A percentile compares a stretch with the other conserved stretches of the same genome.
Conservation (phyloP, 495 filamentous ascomycete species). For the Talaromyces wortmannii region DNA sequence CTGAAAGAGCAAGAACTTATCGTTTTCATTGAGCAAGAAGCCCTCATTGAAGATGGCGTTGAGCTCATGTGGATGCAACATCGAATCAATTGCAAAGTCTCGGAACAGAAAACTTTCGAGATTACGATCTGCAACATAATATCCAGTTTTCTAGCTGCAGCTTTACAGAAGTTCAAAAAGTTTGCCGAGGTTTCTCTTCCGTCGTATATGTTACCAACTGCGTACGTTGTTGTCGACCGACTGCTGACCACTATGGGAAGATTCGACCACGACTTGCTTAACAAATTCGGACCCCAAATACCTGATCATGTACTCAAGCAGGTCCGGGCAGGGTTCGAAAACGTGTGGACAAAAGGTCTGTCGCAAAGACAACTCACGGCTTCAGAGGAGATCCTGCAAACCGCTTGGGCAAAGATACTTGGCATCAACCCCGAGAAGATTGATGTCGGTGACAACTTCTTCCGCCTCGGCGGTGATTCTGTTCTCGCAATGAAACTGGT, state of each 20-base stretch:
- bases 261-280: slow-evolving; percentile 16
- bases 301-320: slow-evolving; percentile 11
- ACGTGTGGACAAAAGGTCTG: slow-evolving; percentile 13
- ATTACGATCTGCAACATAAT: slow-evolving; percentile 12
- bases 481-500: slow-evolving; percentile 40
- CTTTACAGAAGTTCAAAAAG: slow-evolving; percentile 27
- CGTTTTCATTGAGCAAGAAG: slow-evolving; percentile 20
- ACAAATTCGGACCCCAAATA: slow-evolving; percentile 9
- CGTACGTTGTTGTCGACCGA: slow-evolving; percentile 23
- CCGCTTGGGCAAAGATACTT: slow-evolving; percentile 40
- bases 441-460: slow-evolving; percentile 39
- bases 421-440: slow-evolving; percentile 25
- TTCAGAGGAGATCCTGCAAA: slow-evolving; percentile 30
- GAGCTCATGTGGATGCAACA: slow-evolving; percentile 13
- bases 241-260: slow-evolving; percentile 28
- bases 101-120: not conserved
- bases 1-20: slow-evolving; percentile 13
- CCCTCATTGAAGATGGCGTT: slow-evolving; percentile 13
- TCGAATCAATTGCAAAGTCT: slow-evolving; percentile 7
- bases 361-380: slow-evolving; percentile 17
- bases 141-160: slow-evolving; percentile 13
- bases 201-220: slow-evolving; percentile 32
- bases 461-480: slow-evolving; percentile 40
- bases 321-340: slow-evolving; percentile 14
- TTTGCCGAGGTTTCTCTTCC: slow-evolving; percentile 19